Base-by-base conservation (phyloP, 2,329 filamentous ascomycete species). In the Colletotrichum lini region DNA sequence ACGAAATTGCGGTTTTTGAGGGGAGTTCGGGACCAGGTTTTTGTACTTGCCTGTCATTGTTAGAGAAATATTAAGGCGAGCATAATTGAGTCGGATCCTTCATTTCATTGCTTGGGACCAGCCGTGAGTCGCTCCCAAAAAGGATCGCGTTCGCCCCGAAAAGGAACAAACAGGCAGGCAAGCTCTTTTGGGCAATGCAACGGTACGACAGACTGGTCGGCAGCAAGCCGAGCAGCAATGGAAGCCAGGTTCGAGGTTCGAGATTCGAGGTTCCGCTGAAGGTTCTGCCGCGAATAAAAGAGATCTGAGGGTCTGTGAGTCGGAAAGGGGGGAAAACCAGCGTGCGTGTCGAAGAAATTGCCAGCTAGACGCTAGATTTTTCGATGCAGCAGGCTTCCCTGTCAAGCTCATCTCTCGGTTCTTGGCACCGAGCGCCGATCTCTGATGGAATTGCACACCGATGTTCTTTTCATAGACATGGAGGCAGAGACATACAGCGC, bases 41-140 rank as follows among this genome's bases (percentile, higher is more conserved):
- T 10, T 38, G 26, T 50, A 58, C 58, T 58, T 59, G 2, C 35
- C 35, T 38, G 35, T 38, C 35, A 38, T 8, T 38, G 64, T 68
- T 63, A 68, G 44, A 70, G 26, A 68, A 61, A 49, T 52, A 67
- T 71, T 53, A n/a, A 49, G 38, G 23, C 21, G 65, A 26, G 57
- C 65, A 58, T 16, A 63, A 63, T 62, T 61, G 47, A 57, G 57
- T 38, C 38, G 50, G 44, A 45, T 63, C 26, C 42, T 35, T 16
- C 44, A 35, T n/a, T 58, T 58, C 38, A 62, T 53, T 61, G 38
- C 42, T 62, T 35, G 15, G n/a, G 18, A 23, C 23, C 21, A 35
- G 42, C 23, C 23, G 26, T 49, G 56, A 42, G 64, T 61, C 57
- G 30, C 4, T 30, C 42, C 52, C 30, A 16, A 62, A 21, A 23